Conservation (phyloP, 257 asterid species). For the Gentiana straminea region DNA sequence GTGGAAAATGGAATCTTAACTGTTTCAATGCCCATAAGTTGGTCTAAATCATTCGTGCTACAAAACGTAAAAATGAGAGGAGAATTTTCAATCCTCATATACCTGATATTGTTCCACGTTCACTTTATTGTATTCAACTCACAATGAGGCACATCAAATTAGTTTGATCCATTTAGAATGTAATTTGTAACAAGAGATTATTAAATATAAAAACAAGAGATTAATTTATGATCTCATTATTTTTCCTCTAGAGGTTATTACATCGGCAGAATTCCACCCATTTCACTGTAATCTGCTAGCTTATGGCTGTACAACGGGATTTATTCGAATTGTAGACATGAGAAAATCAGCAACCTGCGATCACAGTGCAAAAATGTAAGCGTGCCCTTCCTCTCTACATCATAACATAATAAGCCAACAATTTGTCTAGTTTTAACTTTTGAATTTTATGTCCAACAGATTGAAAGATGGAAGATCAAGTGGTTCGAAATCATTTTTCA, state of each 20-base stretch:
- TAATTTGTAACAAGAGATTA: too few relatives aligned
- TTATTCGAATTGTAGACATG: slow-evolving; percentile 64
- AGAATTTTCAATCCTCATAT: too few relatives aligned
- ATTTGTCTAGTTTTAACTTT: slow-evolving; percentile 3
- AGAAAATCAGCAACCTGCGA: slow-evolving; percentile 79
- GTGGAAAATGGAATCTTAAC: too few relatives aligned
- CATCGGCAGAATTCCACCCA: slow-evolving; percentile 76
- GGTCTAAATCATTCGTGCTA: too few relatives aligned
- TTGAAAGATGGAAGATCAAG: slow-evolving; percentile 46
- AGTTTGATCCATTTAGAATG: too few relatives aligned
- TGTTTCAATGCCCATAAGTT: too few relatives aligned
- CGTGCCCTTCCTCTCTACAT: slow-evolving; percentile 6
- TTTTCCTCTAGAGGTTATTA: slow-evolving; percentile 53
- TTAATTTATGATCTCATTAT: slow-evolving; percentile 17
- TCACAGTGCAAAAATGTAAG: slow-evolving; percentile 53
- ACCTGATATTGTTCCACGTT: too few relatives aligned
- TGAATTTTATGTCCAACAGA: slow-evolving; percentile 23
- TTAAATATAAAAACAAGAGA: slow-evolving; percentile 2
- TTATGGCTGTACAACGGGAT: slow-evolving; percentile 74
- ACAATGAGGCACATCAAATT: too few relatives aligned
- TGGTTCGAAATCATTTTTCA: slow-evolving; percentile 59
- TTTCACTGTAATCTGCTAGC: slow-evolving; percentile 71
- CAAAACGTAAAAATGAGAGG: too few relatives aligned
- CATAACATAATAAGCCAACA: not conserved
- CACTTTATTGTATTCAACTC: too few relatives aligned